These are phyloP conservation scores for Chondrus crispus DNA, from an alignment of 23 red algal genomes.

Conservation along the genomic window DNA sequence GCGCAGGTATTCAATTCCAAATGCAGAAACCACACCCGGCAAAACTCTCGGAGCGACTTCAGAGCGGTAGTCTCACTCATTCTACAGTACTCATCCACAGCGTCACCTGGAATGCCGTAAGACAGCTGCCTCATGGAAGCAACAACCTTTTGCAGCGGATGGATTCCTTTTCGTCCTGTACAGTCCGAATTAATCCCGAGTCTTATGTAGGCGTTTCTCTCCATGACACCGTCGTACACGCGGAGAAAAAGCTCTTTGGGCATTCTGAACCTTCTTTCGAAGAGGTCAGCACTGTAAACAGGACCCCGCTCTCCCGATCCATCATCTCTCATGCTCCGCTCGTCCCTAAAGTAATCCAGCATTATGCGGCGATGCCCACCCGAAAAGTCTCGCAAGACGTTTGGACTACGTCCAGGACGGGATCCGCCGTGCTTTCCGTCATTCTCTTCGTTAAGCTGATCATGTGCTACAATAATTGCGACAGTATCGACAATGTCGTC, in stretches of 20 bases:
- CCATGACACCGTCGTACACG: too few relatives aligned
- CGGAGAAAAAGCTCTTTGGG: background rate
- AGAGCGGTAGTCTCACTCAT: background rate
- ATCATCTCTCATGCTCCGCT: background rate
- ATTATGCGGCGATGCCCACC: background rate
- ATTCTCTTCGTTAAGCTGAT: too few relatives aligned
- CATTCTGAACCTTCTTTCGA: background rate
- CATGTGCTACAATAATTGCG: too few relatives aligned
- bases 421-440: too few relatives aligned
- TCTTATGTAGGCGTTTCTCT: too few relatives aligned
- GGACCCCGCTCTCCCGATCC: background rate
- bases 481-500: too few relatives aligned
- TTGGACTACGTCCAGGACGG: background rate
- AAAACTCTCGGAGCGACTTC: background rate
- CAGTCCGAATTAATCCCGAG: background rate
- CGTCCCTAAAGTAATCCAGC: background rate
- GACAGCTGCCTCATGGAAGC: slow-evolving; percentile 2
- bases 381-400: background rate
- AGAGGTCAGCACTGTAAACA: background rate
- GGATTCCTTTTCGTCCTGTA: background rate
- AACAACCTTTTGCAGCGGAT: background rate
- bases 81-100: background rate
- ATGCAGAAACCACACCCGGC: background rate
- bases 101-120: background rate
- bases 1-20: background rate